Base-by-base conservation (phyloP, 2,329 filamentous ascomycete genomes). In the Pseudopyricularia javanii region DNA sequence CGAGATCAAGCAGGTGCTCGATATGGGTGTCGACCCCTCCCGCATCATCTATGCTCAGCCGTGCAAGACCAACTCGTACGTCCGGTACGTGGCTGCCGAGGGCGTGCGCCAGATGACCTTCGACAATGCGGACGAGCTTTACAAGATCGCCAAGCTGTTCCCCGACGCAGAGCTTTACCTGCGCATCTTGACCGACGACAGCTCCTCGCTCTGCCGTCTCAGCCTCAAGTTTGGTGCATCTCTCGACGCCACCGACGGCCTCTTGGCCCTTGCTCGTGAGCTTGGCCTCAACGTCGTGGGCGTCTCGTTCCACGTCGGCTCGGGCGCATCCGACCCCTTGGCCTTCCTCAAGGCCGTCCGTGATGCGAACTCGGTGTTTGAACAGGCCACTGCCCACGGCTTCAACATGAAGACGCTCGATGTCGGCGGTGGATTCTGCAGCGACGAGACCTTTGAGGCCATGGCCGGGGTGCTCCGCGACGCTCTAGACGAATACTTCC, bases 1-100 rank as follows among this genome's bases (percentile, higher is more conserved):
- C 59, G 93, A 98, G 74, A 96, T 98, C 62, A 91, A 98, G 68
- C 83, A 91, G 68, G 86, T 96, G 56, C 77, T 97, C 52, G 76
- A 79, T 63, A 80, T 91, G 67, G 91, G 90, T 61, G 79, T 95
- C 59, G 84, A 88, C 64, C 88, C 93, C 12, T 81, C 83, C 59
- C 90, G 91, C 68, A 94, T 98, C 75, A 96, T 98, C 72, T 98
- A 97, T 66, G 93, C 93, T 50, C 93, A 98, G 74, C 93, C 93
- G 53, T 97, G 93, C 86, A 98, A 98, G 83, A 98, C 93, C 63
- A 95, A 93, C 74, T 96, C 91, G 49, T 97, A 96, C 69, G 79
- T 98, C 57, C 89, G 91, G 65, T 95, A 91, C 64, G 93, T 94
- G 58, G 83, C 86, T 64, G 79, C 82, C 65, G 76, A 84, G 59